Evolutionary conservation across 495 filamentous ascomycete genomes (phyloP), one percentile per base, ranked within the genome.

Genomic region (Penicillium tannophilum): DNA sequence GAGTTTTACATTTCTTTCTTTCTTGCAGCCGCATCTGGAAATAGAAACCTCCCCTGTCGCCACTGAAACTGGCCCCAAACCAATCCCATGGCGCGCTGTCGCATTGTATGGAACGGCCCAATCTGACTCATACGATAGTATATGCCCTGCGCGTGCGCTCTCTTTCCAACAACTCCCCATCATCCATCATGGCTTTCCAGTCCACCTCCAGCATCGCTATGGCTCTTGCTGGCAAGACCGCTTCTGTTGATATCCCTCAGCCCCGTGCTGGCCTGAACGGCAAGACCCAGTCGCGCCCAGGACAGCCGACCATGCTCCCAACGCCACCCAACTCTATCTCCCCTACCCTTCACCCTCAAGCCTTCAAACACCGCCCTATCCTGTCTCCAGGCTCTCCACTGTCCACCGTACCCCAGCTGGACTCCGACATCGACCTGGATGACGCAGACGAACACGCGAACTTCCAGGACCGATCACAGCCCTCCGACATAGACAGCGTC

Each of bases 311-410:
- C 54, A 79, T 82, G 74, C 86, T 97, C 64, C 93, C 88, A 51
- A 98, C 93, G 75, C 93, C 93, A 66, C 93, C 93, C 53, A 95
- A 95, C 77, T 97, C 94, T 69, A 93, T 97, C 72, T 97, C 93
- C 39, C 94, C 93, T 31, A 87, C 85, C 53, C 84, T 97, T 52
- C 87, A 90, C 63, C 90, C 94, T 46, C 91, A 93, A 59, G 87
- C 84, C 64, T 87, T 90, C 67, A 86, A 85, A 64, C 66, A 68
- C 23, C 75, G 72, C 62, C 65, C 67, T 26, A 67, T 62, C 43
- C 75, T 64, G 39, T 72, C 67, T 45, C 71, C 81, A 73, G 77
- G 75, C 71, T 81, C 79, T 63, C 78, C 77, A 42, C 72, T 77
- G 26, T 68, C 71, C 26, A 82, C 82, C 47, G 81, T 77, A 60